Conservation (phyloP, 1,284 basidiomycete genomes). For the Cryptococcus deneoformans region DNA sequence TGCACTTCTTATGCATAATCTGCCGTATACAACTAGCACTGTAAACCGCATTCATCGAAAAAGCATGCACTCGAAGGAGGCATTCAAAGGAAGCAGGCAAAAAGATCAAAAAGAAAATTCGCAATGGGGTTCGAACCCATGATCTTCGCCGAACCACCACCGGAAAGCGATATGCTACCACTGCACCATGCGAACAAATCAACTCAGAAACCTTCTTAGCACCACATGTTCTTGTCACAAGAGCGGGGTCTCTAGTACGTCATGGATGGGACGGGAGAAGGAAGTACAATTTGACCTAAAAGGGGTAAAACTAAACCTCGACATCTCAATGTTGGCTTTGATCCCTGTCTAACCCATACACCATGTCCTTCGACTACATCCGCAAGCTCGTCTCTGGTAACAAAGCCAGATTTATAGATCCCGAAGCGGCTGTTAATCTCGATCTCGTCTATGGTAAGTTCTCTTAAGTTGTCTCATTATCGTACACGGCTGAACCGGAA, state of each 20-base stretch:
- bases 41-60: background rate
- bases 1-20: too few relatives aligned
- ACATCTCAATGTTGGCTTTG: background rate
- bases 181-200: slow-evolving; percentile 9
- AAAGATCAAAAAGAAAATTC: slow-evolving; percentile 4
- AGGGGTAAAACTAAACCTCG: too few relatives aligned
- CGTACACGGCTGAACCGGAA: slow-evolving; percentile 5
- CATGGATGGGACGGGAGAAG: too few relatives aligned
- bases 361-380: slow-evolving; percentile 38
- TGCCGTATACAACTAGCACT: too few relatives aligned
- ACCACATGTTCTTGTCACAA: too few relatives aligned
- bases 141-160: slow-evolving; percentile 2
- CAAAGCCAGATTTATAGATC: slow-evolving; percentile 75
- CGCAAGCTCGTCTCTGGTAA: slow-evolving; percentile 54
- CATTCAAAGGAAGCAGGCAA: background rate
- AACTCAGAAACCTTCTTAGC: background rate
- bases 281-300: too few relatives aligned
- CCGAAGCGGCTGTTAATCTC: slow-evolving; percentile 65
- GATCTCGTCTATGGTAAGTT: slow-evolving; percentile 76
- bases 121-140: slow-evolving; percentile 8
- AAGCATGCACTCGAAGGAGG: background rate
- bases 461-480: background rate
- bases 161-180: slow-evolving; percentile 12
- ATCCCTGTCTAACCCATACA: background rate
- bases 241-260: too few relatives aligned